These are phyloP conservation scores for Calonectria crousiana DNA, from an alignment of 2,329 filamentous ascomycete species.

Conservation along the genomic window DNA sequence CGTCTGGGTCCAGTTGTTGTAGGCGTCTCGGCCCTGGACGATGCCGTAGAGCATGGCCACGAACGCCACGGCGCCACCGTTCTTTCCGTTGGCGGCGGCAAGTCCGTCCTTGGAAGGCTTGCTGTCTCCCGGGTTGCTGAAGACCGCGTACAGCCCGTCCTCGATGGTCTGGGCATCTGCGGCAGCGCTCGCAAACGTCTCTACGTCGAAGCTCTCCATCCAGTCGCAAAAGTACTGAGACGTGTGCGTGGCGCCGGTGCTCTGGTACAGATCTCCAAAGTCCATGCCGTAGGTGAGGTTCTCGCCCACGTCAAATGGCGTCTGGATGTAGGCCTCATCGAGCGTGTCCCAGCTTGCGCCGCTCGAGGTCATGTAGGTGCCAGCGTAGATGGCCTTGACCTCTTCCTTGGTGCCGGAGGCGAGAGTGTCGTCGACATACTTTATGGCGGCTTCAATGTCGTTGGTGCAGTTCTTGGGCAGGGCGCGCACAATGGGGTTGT, in stretches of 20 bases:
- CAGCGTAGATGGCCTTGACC: slow-evolving; percentile 3
- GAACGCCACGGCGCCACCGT: slow-evolving; percentile 24
- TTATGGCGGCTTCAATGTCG: slow-evolving; percentile 59
- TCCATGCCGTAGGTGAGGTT: slow-evolving; percentile 24
- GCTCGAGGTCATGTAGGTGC: neutral
- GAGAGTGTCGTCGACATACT: slow-evolving; percentile 56
- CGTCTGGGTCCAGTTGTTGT: neutral
- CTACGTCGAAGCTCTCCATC: slow-evolving; percentile 23
- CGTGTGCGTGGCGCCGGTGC: slow-evolving; percentile 11
- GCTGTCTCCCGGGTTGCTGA: slow-evolving; percentile 1
- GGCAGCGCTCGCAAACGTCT: neutral
- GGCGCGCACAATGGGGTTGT: slow-evolving; percentile 58
- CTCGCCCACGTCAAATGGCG: slow-evolving; percentile 9
- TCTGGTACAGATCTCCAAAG: slow-evolving; percentile 19
- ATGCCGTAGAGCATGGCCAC: slow-evolving; percentile 25
- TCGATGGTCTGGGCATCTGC: neutral
- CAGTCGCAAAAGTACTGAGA: slow-evolving; percentile 16
- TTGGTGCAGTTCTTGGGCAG: slow-evolving; percentile 62
- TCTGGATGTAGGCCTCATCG: neutral
- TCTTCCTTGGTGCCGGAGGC: neutral
- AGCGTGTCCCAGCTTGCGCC: neutral
- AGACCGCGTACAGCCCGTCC: neutral
- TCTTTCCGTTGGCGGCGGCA: neutral
- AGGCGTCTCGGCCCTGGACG: neutral
- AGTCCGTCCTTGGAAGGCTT: slow-evolving; percentile 19